phyloP scores from a whole-genome alignment of 1,284 basidiomycete species.

The Farysia itapuensis region DNA sequence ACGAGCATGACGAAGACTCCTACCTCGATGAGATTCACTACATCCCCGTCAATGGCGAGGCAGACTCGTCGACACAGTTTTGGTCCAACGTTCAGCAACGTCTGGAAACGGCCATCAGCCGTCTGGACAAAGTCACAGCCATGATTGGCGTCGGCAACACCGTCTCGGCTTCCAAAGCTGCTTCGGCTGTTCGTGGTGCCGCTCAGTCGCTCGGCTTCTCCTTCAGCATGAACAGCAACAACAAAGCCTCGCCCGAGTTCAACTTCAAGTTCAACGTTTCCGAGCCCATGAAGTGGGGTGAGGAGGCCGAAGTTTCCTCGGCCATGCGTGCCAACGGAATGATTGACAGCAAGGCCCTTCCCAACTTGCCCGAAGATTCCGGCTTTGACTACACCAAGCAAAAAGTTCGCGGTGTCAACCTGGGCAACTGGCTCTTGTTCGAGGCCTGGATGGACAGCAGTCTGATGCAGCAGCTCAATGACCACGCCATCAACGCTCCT shows the following conservation, averaged over 20 bases:
- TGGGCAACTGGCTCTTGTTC: constrained; percentile 56
- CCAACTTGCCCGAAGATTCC: constrained; percentile 32
- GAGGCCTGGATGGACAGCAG: constrained; percentile 53
- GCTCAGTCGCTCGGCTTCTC: constrained; percentile 32
- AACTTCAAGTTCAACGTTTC: constrained; percentile 37
- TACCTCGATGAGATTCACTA: constrained; percentile 39
- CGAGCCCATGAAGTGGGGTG: constrained; percentile 28
- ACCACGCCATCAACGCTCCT: constrained; percentile 49
- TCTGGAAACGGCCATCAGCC: constrained; percentile 22
- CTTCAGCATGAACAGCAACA: constrained; percentile 23
- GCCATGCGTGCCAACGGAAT: constrained; percentile 10
- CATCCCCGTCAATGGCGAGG: constrained; percentile 4
- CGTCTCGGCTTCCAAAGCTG: constrained; percentile 14
- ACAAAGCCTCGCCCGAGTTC: constrained; percentile 13
- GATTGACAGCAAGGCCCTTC: constrained; percentile 9
- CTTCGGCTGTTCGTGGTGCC: constrained; percentile 22
- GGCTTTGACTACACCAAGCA: constrained; percentile 42
- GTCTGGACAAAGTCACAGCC: constrained; percentile 21
- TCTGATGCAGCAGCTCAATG: constrained; percentile 63
- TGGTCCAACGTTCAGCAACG: constrained; percentile 33
- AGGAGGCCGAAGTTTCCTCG: constrained; percentile 26
- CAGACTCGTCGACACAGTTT: constrained; percentile 22
- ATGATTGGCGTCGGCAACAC: constrained; percentile 20
- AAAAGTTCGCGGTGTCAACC: constrained; percentile 54
- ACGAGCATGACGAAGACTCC: constrained; percentile 27